Evolutionary conservation across 1,139 yeast species (phyloP), one percentile per base, ranked within the genome.

Genomic region (Scheffersomyces quercinus): DNA sequence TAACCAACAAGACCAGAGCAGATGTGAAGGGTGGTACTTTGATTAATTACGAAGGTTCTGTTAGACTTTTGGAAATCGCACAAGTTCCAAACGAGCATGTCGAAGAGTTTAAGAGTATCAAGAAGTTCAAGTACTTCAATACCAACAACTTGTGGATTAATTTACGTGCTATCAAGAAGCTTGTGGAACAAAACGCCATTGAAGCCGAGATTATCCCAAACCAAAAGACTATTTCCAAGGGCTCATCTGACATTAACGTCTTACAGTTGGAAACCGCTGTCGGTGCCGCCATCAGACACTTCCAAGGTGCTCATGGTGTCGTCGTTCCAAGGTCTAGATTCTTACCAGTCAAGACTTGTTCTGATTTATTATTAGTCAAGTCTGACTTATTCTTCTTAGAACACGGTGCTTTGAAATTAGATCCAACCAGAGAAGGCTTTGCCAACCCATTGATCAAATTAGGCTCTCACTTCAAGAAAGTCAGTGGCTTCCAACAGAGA

Each of bases 11-110:
- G 77, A 93, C 99, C 43, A 85, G 99, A 70, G 99, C 99, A 38
- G 99, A 93, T 68, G 99, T 93, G 62, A 93, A 93, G 75, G 99
- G 99, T 76, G 99, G 99, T 77, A 93, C 99, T 56, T 82, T 93
- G 67, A 91, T 93, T 67, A 90, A 89, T 70, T 93, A 95, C 68
- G 95, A 90, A 58, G 98, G 98, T 50, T 85, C 86, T 62, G 97
- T 93, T 48, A 84, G 97, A 70, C 81, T 93, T 63, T 80, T 93
- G 60, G 99, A 93, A 73, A 93, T 95, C 59, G 99, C 99, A 39
- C 99, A 93, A 76, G 99, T 93, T 51, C 98, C 99, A 65, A 90
- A 90, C 70, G 98, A 91, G 67, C 99, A 93, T 66, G 95, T 90
- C 50, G 99, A 95, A 74, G 99, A 93, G 65, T 93, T 93, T 79